Evolutionary conservation across 805 yeast genomes (phyloP).

Genomic region (Danielia oregonensis): DNA sequence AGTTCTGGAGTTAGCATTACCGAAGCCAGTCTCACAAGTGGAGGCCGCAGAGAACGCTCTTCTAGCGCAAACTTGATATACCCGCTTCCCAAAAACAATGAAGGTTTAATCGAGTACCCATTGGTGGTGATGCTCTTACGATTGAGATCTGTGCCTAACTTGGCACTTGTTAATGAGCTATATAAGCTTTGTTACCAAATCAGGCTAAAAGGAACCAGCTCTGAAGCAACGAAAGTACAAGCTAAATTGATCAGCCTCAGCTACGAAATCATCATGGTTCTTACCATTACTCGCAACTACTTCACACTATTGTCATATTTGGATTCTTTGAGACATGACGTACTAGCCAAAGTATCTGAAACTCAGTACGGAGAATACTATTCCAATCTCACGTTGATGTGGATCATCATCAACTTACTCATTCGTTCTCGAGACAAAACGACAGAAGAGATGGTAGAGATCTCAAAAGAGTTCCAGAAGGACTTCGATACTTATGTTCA

Average conservation of each 20-base stretch:
- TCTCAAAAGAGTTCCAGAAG: background rate
- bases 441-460: background rate
- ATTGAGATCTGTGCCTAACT: slow-evolving; percentile 40
- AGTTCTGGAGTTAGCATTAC: background rate
- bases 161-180: slow-evolving; percentile 39
- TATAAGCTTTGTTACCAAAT: slow-evolving; percentile 41
- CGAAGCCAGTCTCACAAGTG: background rate
- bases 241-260: slow-evolving; percentile 26
- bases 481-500: background rate
- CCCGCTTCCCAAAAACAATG: slow-evolving; percentile 37
- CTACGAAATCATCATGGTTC: slow-evolving; percentile 29
- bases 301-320: slow-evolving; percentile 25
- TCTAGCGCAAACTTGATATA: slow-evolving; percentile 15
- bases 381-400: slow-evolving; percentile 21
- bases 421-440: slow-evolving; percentile 1
- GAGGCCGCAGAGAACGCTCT: slow-evolving; percentile 4
- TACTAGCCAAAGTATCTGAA: slow-evolving; percentile 4
- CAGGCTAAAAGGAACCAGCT: slow-evolving; percentile 22
- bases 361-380: slow-evolving; percentile 8
- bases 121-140: slow-evolving; percentile 33
- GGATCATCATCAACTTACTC: slow-evolving; percentile 12
- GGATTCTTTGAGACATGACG: slow-evolving; percentile 19
- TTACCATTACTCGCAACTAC: slow-evolving; percentile 28
- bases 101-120: slow-evolving; percentile 22
- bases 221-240: slow-evolving; percentile 19